Evolutionary conservation across 768 basidiomycete genomes (phyloP).

Genomic region (Ramaria sp.): DNA sequence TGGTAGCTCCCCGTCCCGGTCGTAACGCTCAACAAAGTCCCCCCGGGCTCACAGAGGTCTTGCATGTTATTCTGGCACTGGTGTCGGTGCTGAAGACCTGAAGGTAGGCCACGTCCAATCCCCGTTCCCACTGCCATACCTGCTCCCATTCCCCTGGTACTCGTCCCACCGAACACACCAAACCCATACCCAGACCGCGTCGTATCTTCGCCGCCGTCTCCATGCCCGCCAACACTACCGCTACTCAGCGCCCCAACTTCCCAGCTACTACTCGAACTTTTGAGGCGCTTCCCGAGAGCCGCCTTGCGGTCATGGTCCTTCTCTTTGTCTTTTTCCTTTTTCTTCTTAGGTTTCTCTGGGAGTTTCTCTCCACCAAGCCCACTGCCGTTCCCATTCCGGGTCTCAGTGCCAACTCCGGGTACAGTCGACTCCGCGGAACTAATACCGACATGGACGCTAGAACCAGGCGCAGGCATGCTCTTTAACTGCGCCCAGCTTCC

Average conservation of each 20-base stretch:
- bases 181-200: constrained; percentile 36
- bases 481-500: constrained; percentile 60
- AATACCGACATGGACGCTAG: too few relatives aligned
- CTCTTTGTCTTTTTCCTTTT: constrained; percentile 20
- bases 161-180: too few relatives aligned
- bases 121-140: not conserved
- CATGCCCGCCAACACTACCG: constrained; percentile 12
- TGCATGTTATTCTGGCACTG: too few relatives aligned
- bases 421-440: too few relatives aligned
- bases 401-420: too few relatives aligned
- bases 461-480: constrained; percentile 24
- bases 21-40: constrained; percentile 1
- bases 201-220: constrained; percentile 39
- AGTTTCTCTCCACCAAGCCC: not conserved
- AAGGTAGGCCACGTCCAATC: not conserved
- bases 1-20: not conserved
- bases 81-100: too few relatives aligned
- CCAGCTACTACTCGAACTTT: constrained; percentile 50
- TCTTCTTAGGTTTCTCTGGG: constrained; percentile 16
- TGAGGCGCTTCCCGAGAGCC: too few relatives aligned
- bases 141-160: too few relatives aligned
- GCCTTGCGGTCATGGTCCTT: too few relatives aligned
- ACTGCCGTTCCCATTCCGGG: too few relatives aligned
- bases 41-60: not conserved
- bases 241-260: constrained; percentile 49